phyloP scores from a whole-genome alignment of 768 basidiomycete species.

The Rhodotorula taiwanensis region DNA sequence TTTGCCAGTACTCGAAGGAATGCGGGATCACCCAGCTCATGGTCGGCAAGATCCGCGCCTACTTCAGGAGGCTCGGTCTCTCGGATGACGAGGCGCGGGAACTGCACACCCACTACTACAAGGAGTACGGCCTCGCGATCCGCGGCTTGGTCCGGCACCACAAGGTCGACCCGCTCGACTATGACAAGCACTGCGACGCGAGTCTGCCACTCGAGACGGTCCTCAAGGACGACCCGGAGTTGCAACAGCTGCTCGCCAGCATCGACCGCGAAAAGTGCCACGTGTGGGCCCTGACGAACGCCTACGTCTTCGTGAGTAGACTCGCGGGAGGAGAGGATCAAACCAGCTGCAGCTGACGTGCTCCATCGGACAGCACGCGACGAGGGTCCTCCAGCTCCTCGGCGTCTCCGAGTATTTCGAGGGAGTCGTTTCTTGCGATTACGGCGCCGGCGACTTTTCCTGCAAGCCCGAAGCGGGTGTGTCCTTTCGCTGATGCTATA shows the following conservation, averaged over 20 bases:
- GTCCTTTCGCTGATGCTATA: background rate
- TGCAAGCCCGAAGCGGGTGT: constrained; percentile 35
- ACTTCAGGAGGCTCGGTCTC: constrained; percentile 23
- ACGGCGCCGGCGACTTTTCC: constrained; percentile 31
- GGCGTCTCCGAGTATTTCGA: constrained; percentile 36
- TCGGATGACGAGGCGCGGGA: constrained; percentile 24
- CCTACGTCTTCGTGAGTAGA: constrained; percentile 28
- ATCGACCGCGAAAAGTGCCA: constrained; percentile 33
- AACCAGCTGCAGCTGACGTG: too few species aligned
- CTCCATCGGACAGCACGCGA: constrained; percentile 22
- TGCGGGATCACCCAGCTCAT: constrained; percentile 29
- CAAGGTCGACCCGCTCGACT: constrained; percentile 36
- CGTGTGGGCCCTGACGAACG: constrained; percentile 37
- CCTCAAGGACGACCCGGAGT: constrained; percentile 9
- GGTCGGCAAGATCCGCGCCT: constrained; percentile 31
- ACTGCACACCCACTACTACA: constrained; percentile 21
- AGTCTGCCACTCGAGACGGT: constrained; percentile 35
- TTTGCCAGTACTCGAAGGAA: constrained; percentile 22
- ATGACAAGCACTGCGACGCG: constrained; percentile 36
- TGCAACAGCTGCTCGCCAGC: constrained; percentile 9
- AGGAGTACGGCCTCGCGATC: constrained; percentile 32
- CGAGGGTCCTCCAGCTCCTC: constrained; percentile 30
- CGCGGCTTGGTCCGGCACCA: constrained; percentile 36
- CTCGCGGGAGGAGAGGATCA: background rate
- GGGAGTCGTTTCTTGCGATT: constrained; percentile 40